phyloP scores from a whole-genome alignment of 192 early-diverging fungal genomes.

The Coemansia sp. region DNA sequence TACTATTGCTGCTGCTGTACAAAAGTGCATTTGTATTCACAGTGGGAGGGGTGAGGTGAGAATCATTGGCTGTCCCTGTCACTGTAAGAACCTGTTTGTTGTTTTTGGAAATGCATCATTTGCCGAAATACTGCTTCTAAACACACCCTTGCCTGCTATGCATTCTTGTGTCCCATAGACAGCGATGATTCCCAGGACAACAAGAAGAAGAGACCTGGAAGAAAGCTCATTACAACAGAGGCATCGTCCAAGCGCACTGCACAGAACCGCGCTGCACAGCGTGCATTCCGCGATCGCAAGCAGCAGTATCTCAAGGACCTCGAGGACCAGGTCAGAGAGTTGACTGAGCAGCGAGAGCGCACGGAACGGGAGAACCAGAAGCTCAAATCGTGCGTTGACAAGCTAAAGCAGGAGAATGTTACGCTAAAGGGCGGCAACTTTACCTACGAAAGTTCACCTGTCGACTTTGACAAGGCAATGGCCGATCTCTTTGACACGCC shows the following conservation, averaged over 20 bases:
- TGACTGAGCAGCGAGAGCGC: constrained; percentile 60
- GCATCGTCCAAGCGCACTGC: constrained; percentile 70
- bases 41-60: background rate
- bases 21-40: background rate
- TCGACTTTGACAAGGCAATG: constrained; percentile 44
- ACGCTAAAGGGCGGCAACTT: constrained; percentile 34
- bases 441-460: constrained; percentile 40
- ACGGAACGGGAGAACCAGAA: constrained; percentile 54
- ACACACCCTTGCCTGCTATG: background rate
- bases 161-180: background rate
- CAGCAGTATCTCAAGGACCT: constrained; percentile 79
- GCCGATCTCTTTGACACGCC: constrained; percentile 32
- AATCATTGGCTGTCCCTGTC: no score
- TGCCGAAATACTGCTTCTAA: background rate
- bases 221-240: constrained; percentile 63
- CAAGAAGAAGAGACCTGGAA: constrained; percentile 60
- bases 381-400: constrained; percentile 35
- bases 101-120: background rate
- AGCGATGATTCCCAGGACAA: constrained; percentile 35
- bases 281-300: constrained; percentile 85
- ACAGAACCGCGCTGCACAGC: constrained; percentile 88
- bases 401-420: constrained; percentile 43
- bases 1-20: background rate
- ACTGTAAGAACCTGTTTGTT: background rate
- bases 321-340: constrained; percentile 69